These are phyloP conservation scores for Rhytidiadelphus loreus DNA, from an alignment of 225 moss, liverwort and hornwort genomes.

Conservation along the genomic window DNA sequence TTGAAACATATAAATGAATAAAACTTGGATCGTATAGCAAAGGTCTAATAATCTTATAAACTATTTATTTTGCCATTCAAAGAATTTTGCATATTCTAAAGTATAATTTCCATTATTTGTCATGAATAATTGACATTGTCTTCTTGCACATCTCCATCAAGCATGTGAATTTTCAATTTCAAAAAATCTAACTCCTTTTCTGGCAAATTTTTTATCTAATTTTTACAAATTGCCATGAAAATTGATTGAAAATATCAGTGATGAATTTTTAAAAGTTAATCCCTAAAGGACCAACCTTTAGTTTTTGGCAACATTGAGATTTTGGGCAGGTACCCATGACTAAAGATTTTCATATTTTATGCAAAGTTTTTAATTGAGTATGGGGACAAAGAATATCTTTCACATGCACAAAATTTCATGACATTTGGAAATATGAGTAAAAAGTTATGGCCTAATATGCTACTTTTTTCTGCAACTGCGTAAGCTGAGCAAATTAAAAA, in stretches of 20 bases:
- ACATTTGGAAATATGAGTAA: too few relatives aligned
- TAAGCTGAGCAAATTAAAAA: too few relatives aligned
- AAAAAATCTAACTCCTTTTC: rapidly evolving
- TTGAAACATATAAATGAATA: neutral
- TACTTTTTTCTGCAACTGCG: too few relatives aligned
- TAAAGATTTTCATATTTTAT: too few relatives aligned
- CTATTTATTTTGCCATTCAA: neutral
- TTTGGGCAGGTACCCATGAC: too few relatives aligned
- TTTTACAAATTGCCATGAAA: neutral
- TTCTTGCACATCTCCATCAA: neutral
- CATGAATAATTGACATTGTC: neutral
- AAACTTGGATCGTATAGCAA: neutral
- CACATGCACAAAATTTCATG: too few relatives aligned
- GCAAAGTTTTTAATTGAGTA: too few relatives aligned
- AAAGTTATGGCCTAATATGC: too few relatives aligned
- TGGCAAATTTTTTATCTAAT: neutral
- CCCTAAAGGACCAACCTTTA: too few relatives aligned
- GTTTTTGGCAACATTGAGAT: too few relatives aligned
- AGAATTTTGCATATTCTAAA: neutral
- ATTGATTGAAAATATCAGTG: neutral
- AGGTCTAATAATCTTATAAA: neutral
- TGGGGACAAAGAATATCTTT: too few relatives aligned
- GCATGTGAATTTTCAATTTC: neutral
- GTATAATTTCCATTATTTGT: neutral
- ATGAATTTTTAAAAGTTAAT: too few relatives aligned